Evolutionary conservation across 1,284 basidiomycete genomes (phyloP), one percentile per base, ranked within the genome.

Genomic region (Ustilago trichophora): DNA sequence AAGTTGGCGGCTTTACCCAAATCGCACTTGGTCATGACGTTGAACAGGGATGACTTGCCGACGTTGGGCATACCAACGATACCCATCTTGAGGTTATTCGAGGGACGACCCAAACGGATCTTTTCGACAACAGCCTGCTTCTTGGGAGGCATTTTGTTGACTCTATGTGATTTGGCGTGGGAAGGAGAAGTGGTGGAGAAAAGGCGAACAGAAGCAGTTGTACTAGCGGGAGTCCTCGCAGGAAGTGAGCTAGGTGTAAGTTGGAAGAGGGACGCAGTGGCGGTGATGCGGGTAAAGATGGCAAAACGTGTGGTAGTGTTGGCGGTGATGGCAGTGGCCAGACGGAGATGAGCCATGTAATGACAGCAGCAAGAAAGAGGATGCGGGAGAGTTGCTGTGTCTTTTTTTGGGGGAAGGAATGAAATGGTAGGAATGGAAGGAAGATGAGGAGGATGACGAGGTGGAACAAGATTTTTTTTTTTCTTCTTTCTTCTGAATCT

Each of bases 1-100:
- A 96, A 99, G 86, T 99, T 99, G 83, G 93, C 93, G 38, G 92
- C 89, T 83, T 96, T 95, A 73, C 92, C 95, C n/a, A 98, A 87
- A 83, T 97, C 79, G 55, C 75, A 77, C 82, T 98, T 89, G 50
- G 96, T 94, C 52, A 98, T 87, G 38, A 87, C 90, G 84, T 99
- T 99, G 88, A 84, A 83, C 34, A 83, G 57, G 18, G 78, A 75
- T 13, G 76, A 79, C 60, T 82, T 82, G 21, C 80, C 80, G 38
- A 78, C 72, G 62, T 76, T 80, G 51, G 79, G 79, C 41, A 81
- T 51, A 53, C 79, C 79, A 38, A 81, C 79, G 48, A 81, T 81
- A 45, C 79, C 79, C 75, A 81, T 80, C 70, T 77, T 77, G 49
- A 81, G 67, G 72, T 80, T 81, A 63, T 80, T 80, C 38, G 76